phyloP scores from a whole-genome alignment of 306 rosid species.

The Purshia tridentata region DNA sequence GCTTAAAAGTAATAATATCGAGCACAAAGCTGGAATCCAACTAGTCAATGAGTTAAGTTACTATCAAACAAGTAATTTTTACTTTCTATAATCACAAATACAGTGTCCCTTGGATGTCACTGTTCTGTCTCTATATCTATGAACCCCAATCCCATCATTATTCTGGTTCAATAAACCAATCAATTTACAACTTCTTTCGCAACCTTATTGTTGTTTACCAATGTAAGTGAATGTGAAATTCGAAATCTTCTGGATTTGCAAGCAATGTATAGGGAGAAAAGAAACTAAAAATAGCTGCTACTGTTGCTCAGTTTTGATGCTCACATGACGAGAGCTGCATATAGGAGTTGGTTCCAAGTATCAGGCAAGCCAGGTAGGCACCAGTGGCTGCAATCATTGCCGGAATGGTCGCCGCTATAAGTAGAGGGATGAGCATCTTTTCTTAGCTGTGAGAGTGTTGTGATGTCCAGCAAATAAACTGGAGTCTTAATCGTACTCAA shows the following conservation, averaged over 20 bases:
- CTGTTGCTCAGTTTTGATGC: not conserved
- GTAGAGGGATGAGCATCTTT: conserved; percentile 92
- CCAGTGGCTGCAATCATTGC: conserved; percentile 98
- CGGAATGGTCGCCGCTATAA: conserved; percentile 52
- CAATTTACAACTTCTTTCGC: conserved; percentile 43
- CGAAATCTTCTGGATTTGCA: conserved; percentile 13
- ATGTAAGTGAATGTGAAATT: conserved; percentile 25
- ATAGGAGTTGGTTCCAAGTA: conserved; percentile 91
- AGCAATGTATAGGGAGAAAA: conserved; percentile 15
- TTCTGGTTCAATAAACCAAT: conserved; percentile 33
- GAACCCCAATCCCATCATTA: conserved; percentile 22
- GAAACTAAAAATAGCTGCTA: conserved; percentile 8
- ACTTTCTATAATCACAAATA: conserved; percentile 21
- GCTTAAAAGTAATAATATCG: not conserved
- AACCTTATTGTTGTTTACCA: conserved; percentile 28
- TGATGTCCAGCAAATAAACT: conserved; percentile 78
- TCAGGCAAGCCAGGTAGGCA: conserved; percentile 96
- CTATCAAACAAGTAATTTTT: conserved; percentile 11
- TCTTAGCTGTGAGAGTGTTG: conserved; percentile 78
- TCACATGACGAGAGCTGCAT: conserved; percentile 64
- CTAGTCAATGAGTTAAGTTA: conserved; percentile 7
- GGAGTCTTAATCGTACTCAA: conserved; percentile 56
- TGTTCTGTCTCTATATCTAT: conserved; percentile 9
- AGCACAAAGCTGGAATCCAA: conserved; percentile 11
- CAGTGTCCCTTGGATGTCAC: conserved; percentile 22